Percentiles rank a stretch among this genome's conserved stretches.
Evolutionary conservation across 176 grass and related monocot species (phyloP).

Genomic region (Pontederia crassipes): DNA sequence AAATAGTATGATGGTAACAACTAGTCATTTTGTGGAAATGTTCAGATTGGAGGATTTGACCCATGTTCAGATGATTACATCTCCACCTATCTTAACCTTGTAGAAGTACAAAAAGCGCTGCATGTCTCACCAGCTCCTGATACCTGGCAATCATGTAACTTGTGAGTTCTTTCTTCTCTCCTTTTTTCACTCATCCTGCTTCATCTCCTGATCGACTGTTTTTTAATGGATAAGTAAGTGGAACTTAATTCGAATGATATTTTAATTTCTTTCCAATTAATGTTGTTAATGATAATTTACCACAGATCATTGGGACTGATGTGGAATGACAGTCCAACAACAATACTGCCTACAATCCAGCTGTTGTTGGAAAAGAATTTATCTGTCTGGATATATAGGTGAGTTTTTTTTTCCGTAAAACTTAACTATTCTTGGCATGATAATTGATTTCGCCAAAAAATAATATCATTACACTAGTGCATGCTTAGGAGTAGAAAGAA

Average conservation of each 20-base stretch:
- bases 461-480: too few relatives aligned
- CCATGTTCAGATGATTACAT: background rate
- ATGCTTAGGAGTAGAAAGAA: background rate
- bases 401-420: background rate
- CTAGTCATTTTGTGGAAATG: background rate
- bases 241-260: background rate
- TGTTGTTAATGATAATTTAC: background rate
- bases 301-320: background rate
- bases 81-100: conserved; percentile 33
- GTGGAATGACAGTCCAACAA: background rate
- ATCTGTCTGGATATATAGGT: conserved; percentile 1
- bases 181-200: too few relatives aligned
- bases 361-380: background rate
- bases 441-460: too few relatives aligned
- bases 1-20: too few relatives aligned
- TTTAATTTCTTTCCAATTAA: background rate
- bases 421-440: background rate
- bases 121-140: conserved; percentile 9
- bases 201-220: too few relatives aligned
- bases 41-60: conserved; percentile 1
- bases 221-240: conserved; percentile 7
- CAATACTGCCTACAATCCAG: background rate
- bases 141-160: conserved; percentile 14
- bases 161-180: too few relatives aligned
- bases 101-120: conserved; percentile 35